Base-by-base conservation (phyloP, 1,139 yeast genomes). In the Lodderomyces margitis region DNA sequence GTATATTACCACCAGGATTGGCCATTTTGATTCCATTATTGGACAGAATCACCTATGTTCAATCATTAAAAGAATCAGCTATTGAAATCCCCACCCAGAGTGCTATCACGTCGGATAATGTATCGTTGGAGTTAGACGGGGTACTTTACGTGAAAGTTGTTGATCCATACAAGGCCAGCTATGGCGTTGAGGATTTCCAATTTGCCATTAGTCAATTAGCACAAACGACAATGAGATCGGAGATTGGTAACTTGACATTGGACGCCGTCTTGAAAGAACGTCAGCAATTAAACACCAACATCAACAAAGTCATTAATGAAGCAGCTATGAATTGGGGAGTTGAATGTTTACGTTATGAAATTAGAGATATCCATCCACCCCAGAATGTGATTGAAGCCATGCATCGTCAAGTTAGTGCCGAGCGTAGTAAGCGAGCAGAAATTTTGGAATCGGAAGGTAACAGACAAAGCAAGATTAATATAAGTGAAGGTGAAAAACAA, bases 361-460 rank as follows among this genome's bases (percentile, higher is more conserved):
- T 87, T 62, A 76, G 91, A 56, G 96, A 87, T 58, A 87, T 87
- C 45, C 91, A 87, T 56, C 96, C 95, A 4, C 96, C 96, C 1
- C 75, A 75, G 34, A 84, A 85, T 53, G 95, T 87, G n/a, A 75
- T 86, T 54, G 92, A 84, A 54, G 94, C 95, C 32, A 87, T 87
- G 95, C 95, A 87, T 62, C 78, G 92, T 57, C 95, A 86, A 64
- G 95, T 87, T 9, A 77, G 85, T 43, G 94, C 95, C 23, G 95
- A 87, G 60, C 72, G 95, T 53, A 81, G 91, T 38, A 87, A 87
- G 61, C 72, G 95, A 49, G 95, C 95, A 2, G 92, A 86, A 59
- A 87, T 87, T 50, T 74, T 87, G 59, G 95, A 87, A 56, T 81
- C 89, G 39, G 95, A 87, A 65, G 95, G 95, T 64, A 80, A 78